These are phyloP conservation scores for Aspergillus ruber DNA, from an alignment of 2,329 filamentous ascomycete species.

Conservation along the genomic window DNA sequence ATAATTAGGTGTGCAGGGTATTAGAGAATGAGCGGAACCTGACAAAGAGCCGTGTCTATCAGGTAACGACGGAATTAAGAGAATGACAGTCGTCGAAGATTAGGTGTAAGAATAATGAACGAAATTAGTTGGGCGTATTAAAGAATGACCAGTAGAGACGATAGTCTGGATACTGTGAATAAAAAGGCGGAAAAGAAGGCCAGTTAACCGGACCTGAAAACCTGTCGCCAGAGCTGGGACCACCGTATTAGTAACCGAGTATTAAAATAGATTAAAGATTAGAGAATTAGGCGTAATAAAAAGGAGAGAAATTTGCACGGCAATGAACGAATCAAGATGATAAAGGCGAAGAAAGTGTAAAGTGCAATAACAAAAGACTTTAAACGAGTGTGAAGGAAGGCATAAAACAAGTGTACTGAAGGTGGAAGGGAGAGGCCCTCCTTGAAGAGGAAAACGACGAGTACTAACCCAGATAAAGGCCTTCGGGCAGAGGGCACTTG, in stretches of 20 bases:
- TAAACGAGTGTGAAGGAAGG: conserved; percentile 6
- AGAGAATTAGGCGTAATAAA: conserved; percentile 7
- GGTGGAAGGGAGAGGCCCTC: conserved; percentile 14
- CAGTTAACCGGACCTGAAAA: conserved; percentile 22
- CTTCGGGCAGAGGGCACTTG: conserved; percentile 33
- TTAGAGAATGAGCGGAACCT: conserved; percentile 40
- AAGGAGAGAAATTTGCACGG: conserved; percentile 6
- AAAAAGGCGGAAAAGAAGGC: conserved; percentile 13
- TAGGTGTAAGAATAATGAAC: conserved; percentile 45
- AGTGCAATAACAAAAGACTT: conserved; percentile 9
- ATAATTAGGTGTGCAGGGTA: conserved; percentile 19
- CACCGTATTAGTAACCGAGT: conserved; percentile 23
- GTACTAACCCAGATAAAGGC: conserved; percentile 39
- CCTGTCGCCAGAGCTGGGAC: conserved; percentile 28
- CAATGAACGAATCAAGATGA: background rate
- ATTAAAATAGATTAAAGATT: conserved; percentile 12
- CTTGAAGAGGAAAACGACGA: conserved; percentile 16
- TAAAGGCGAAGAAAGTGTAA: conserved; percentile 6
- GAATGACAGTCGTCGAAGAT: conserved; percentile 45
- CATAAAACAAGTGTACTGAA: conserved; percentile 4
- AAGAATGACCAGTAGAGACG: conserved; percentile 39
- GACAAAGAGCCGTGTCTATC: conserved; percentile 26
- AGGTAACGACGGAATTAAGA: conserved; percentile 40
- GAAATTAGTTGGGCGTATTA: conserved; percentile 53
- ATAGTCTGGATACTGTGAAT: conserved; percentile 32